Evolutionary conservation across 2,329 filamentous ascomycete species (phyloP), one percentile per base, ranked within the genome.

Genomic region (Metarhizium sp.): DNA sequence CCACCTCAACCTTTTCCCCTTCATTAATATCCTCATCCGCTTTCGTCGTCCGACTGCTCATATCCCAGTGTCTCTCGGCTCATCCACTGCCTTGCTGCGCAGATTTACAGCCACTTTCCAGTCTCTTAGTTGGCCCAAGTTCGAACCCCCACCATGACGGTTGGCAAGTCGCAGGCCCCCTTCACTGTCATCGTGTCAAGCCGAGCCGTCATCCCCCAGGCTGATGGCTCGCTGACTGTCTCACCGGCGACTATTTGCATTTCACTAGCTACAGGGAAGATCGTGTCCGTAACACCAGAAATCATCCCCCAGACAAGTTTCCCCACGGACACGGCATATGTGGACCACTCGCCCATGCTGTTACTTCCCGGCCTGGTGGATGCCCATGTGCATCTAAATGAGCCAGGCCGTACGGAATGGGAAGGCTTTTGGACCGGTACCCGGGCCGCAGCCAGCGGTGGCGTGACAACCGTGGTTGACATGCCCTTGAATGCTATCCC

Each of bases 401-500:
- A 99, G 74, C 94, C 94, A 0, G 94, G 94, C 46, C 83, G 94
- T 56, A 96, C 92, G 53, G 92, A 96, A 80, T 97, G 94, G 94
- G 94, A 99, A 69, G 94, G 94, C 11, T 99, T 99, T 77, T 88
- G 87, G 76, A 96, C 92, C 0, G 94, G 94, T 51, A 97, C 94
- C 29, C 82, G 89, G 63, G 94, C 94, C 38, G 94, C 94, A 4
- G 94, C 94, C 11, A 95, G 92, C 63, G 94, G 94, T 45, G 94
- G 94, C 64, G 94, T 97, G 30, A 99, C 94, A 4, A 97, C 94
- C 0, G 91, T 99, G 10, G 77, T 99, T 65, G 94, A 97, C 72
- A 99, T 99, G 94, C 94, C 94, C 38, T 73, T 97, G 59, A 99
- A 99, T 73, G 91, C 92, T 51, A 95, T 99, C 54, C 94, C 94